phyloP scores from a whole-genome alignment of 2,329 filamentous ascomycete genomes.

The Cordyceps farinosa region DNA sequence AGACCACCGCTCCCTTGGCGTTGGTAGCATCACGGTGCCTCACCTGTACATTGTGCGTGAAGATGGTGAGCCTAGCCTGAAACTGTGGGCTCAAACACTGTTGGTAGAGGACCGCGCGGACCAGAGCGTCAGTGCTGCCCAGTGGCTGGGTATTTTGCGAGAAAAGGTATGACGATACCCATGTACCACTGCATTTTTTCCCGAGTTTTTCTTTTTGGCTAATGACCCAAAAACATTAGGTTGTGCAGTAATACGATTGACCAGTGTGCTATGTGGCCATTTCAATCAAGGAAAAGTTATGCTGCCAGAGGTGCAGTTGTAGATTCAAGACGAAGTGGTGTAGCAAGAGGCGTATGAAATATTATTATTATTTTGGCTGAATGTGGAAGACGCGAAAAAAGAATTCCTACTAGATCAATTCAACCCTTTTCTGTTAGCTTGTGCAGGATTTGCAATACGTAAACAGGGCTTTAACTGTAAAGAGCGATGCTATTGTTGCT shows the following conservation, averaged over 20 bases:
- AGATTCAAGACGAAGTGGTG: conserved; percentile 13
- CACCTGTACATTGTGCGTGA: conserved; percentile 92
- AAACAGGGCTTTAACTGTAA: background rate
- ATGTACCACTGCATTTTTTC: background rate
- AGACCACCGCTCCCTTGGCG: conserved; percentile 80
- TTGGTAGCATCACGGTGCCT: conserved; percentile 88
- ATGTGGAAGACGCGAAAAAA: conserved; percentile 6
- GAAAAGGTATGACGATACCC: conserved; percentile 70
- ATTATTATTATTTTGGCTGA: background rate
- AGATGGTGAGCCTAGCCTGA: conserved; percentile 91
- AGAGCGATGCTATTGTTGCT: background rate
- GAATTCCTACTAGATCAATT: conserved; percentile 13
- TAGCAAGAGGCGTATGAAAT: conserved; percentile 2
- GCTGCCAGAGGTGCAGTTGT: conserved; percentile 6
- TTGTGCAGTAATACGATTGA: conserved; percentile 32
- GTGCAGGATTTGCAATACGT: background rate
- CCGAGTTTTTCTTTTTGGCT: background rate
- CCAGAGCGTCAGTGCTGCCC: conserved; percentile 85
- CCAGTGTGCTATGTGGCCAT: background rate
- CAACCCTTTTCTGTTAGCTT: background rate
- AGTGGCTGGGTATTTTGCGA: conserved; percentile 87
- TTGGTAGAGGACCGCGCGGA: conserved; percentile 93
- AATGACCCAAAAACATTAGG: conserved; percentile 22
- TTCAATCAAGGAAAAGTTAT: conserved; percentile 9
- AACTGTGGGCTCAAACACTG: conserved; percentile 94